These are phyloP conservation scores for Ophiostoma quercus DNA, from an alignment of 2,329 filamentous ascomycete genomes.

Conservation along the genomic window DNA sequence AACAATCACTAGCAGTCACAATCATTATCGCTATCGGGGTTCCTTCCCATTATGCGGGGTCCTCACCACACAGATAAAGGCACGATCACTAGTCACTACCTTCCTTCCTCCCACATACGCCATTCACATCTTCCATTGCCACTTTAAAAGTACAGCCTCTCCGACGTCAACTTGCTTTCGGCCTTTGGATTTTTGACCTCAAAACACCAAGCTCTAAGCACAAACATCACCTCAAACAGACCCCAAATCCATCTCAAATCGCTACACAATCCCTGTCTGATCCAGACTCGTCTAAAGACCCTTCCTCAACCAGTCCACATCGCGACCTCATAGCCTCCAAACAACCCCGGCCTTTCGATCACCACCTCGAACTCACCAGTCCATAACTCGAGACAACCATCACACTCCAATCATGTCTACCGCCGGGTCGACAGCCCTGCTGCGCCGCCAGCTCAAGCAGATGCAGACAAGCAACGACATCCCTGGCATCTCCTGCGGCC, in stretches of 20 bases:
- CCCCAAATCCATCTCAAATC: not conserved
- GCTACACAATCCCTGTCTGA: not conserved
- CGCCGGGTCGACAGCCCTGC: slow-evolving; percentile 48
- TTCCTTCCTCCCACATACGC: not conserved
- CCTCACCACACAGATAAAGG: slow-evolving; percentile 3
- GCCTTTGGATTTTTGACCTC: not conserved
- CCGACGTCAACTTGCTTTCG: not conserved
- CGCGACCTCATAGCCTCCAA: not conserved
- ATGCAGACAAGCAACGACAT: slow-evolving; percentile 91
- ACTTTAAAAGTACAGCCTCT: not conserved
- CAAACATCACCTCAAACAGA: not conserved
- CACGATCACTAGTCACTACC: not conserved
- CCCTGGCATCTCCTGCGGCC: slow-evolving; percentile 86
- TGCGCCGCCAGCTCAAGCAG: slow-evolving; percentile 82
- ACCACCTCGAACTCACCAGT: not conserved
- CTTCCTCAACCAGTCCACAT: not conserved
- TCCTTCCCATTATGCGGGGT: not conserved
- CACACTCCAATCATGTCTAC: slow-evolving; percentile 18
- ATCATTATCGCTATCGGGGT: not conserved
- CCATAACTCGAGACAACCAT: no score
- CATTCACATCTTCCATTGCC: not conserved
- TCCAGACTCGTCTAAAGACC: not conserved
- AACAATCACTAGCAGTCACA: not conserved
- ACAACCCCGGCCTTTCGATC: not conserved
- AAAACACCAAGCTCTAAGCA: not conserved